Evolutionary conservation across 139 green algal species (phyloP).

Genomic region (Chlorella sp.): DNA sequence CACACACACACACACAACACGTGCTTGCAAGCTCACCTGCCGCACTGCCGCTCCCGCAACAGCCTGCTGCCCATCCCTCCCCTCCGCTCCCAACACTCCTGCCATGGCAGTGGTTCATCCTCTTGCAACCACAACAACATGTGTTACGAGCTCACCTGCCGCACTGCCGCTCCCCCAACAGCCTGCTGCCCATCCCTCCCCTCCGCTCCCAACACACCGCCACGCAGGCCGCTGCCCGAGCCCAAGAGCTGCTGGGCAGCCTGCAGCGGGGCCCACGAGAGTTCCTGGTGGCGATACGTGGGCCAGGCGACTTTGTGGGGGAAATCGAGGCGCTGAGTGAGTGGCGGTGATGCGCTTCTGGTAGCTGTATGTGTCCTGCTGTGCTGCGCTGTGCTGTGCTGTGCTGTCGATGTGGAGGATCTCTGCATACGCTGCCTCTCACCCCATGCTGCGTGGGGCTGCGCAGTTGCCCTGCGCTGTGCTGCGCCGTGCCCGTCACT

Average conservation of each 20-base stretch:
- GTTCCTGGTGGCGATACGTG: slow-evolving; percentile 36
- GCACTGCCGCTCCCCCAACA: not conserved
- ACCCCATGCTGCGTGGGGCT: not conserved
- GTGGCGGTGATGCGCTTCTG: not conserved
- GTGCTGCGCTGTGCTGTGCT: too few relatives aligned
- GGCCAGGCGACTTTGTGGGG: slow-evolving; percentile 26
- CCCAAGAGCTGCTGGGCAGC: slow-evolving; percentile 20
- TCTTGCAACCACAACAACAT: too few relatives aligned
- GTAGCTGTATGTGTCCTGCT: too few relatives aligned
- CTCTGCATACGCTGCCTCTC: not conserved
- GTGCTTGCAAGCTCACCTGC: too few relatives aligned
- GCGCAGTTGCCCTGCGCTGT: not conserved
- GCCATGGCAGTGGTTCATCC: too few relatives aligned
- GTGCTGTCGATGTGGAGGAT: too few relatives aligned
- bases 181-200: not conserved
- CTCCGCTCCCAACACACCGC: not conserved
- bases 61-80: not conserved
- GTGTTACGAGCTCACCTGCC: not conserved
- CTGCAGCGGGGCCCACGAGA: slow-evolving; percentile 34
- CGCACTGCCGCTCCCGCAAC: too few relatives aligned
- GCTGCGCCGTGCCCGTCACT: too few relatives aligned
- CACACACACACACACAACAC: too few relatives aligned
- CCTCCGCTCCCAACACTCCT: too few relatives aligned
- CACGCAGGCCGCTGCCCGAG: slow-evolving; percentile 40
- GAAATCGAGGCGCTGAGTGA: slow-evolving; percentile 32